These are phyloP conservation scores for Codiaeum variegatum DNA, from an alignment of 441 rosid species.

Conservation along the genomic window DNA sequence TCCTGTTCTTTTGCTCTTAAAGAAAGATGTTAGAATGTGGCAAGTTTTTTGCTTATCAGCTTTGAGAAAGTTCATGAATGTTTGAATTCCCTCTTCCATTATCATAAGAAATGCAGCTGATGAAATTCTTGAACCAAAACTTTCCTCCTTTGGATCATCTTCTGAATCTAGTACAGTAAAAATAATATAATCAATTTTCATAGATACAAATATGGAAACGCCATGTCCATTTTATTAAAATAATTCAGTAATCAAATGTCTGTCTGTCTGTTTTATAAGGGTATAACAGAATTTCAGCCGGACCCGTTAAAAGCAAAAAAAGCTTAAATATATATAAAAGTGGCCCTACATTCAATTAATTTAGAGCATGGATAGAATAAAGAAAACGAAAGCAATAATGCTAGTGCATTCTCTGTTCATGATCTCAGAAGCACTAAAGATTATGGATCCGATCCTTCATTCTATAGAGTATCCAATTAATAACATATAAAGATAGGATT, in stretches of 20 bases:
- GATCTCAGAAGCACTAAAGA: background rate
- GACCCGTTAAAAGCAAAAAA: too few relatives aligned
- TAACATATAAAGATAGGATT: background rate
- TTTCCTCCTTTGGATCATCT: constrained; percentile 57
- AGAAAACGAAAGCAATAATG: background rate
- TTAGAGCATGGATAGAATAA: background rate
- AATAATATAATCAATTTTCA: background rate
- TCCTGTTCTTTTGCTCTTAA: constrained; percentile 52
- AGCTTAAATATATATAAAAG: background rate
- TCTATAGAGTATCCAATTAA: background rate
- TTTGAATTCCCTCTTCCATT: constrained; percentile 88
- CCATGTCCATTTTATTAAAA: background rate
- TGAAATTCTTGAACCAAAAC: constrained; percentile 60
- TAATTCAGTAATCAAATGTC: too few relatives aligned
- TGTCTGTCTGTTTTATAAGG: too few relatives aligned
- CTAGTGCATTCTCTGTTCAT: background rate
- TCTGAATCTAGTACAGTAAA: constrained; percentile 46
- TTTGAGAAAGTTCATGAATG: constrained; percentile 88
- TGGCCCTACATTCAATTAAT: background rate
- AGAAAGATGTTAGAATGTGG: constrained; percentile 62
- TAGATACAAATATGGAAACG: background rate
- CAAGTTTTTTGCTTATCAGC: constrained; percentile 77
- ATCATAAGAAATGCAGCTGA: constrained; percentile 77
- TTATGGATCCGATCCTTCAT: background rate
- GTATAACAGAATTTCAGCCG: background rate